These are phyloP conservation scores for Antrodiella citrinella DNA, from an alignment of 768 basidiomycete genomes.

Conservation along the genomic window DNA sequence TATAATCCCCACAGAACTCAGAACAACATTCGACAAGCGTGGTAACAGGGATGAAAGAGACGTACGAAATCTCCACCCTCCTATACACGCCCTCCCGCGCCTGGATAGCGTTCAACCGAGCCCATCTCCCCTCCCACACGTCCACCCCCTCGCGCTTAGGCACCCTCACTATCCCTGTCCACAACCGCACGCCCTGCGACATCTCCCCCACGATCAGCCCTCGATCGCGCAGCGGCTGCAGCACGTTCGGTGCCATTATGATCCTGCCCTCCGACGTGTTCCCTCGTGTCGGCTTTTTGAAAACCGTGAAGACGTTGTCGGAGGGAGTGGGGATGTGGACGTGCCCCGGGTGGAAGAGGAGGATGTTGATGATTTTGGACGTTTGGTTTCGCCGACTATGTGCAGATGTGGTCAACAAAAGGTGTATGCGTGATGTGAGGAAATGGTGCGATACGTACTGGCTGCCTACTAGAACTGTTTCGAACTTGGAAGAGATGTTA, in stretches of 20 bases:
- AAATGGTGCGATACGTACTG: conserved; percentile 35
- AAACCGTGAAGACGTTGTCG: background rate
- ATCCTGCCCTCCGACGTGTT: background rate
- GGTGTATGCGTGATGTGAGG: background rate
- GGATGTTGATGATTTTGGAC: conserved; percentile 31
- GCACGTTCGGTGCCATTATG: conserved; percentile 27
- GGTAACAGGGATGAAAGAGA: background rate
- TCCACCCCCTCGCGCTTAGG: conserved; percentile 26
- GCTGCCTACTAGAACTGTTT: conserved; percentile 42
- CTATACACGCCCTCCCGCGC: conserved; percentile 17
- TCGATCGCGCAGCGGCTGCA: conserved; percentile 33
- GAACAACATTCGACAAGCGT: background rate
- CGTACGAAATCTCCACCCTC: conserved; percentile 20
- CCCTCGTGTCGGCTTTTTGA: background rate
- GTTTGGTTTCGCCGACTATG: conserved; percentile 40
- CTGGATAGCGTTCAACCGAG: conserved; percentile 20
- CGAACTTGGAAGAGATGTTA: conserved; percentile 38
- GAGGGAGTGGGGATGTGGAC: conserved; percentile 34
- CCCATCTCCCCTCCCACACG: conserved; percentile 21
- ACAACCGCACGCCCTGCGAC: conserved; percentile 26
- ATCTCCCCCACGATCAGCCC: conserved; percentile 38
- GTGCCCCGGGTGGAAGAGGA: conserved; percentile 39
- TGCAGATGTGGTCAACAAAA: conserved; percentile 2
- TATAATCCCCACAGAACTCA: conserved; percentile 3
- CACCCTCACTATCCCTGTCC: conserved; percentile 46